Conservation (phyloP, 1,284 basidiomycete species). For the Gastroboletus turbinatus region DNA sequence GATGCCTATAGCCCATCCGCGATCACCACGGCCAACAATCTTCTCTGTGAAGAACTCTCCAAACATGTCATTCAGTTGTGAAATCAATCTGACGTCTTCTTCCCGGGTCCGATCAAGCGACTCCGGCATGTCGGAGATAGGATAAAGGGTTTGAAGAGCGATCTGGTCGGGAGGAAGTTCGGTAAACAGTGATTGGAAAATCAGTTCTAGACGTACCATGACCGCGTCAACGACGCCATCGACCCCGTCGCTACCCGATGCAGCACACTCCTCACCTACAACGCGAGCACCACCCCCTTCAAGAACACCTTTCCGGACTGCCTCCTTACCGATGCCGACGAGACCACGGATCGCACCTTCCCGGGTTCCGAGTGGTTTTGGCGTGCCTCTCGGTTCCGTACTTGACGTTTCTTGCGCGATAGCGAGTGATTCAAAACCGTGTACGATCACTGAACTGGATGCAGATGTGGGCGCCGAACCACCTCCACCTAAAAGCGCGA, state of each 20-base stretch:
- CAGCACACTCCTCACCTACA: conserved; percentile 60
- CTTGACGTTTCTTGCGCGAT: conserved; percentile 18
- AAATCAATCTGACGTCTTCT: conserved; percentile 47
- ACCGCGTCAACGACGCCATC: conserved; percentile 50
- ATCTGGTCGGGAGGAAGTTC: conserved; percentile 38
- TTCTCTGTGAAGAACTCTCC: conserved; percentile 62
- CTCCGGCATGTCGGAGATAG: conserved; percentile 54
- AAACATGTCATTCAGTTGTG: conserved; percentile 50
- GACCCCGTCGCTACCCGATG: conserved; percentile 40
- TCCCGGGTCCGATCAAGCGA: conserved; percentile 49
- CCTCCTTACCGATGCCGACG: conserved; percentile 80
- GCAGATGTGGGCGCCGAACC: conserved; percentile 10
- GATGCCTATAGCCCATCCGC: conserved; percentile 58
- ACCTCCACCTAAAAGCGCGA: conserved; percentile 63
- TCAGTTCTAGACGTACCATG: conserved; percentile 44
- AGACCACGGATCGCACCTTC: conserved; percentile 87
- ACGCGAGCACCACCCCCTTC: conserved; percentile 74
- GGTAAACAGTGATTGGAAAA: background rate
- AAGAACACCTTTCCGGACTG: conserved; percentile 75
- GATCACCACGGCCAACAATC: conserved; percentile 47
- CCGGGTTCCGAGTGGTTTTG: conserved; percentile 71
- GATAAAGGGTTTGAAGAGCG: conserved; percentile 57
- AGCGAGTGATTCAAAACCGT: conserved; percentile 30
- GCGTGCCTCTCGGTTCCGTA: conserved; percentile 42
- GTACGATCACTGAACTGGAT: conserved; percentile 21